A percentile compares a stretch with the other conserved stretches of the same genome.
phyloP scores from a whole-genome alignment of 352 stramenopile genomes.

The Phytophthora kernoviae region DNA sequence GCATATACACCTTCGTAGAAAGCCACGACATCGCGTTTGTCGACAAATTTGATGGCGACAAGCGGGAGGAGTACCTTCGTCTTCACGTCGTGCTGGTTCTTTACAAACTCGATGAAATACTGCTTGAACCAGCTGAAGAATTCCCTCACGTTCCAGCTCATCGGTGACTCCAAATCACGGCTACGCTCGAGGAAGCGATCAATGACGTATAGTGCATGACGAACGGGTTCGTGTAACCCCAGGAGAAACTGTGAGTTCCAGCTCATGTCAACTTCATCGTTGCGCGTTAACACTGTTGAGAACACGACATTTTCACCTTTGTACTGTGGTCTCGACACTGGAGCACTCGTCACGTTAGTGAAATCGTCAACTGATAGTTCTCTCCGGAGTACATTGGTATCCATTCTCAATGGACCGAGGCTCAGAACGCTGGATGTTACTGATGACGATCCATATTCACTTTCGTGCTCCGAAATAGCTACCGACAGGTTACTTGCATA shows the following conservation, averaged over 20 bases:
- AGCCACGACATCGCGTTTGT: constrained; percentile 66
- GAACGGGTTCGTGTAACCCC: constrained; percentile 77
- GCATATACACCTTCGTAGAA: constrained; percentile 72
- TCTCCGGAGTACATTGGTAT: constrained; percentile 33
- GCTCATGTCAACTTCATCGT: constrained; percentile 60
- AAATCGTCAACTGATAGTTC: constrained; percentile 52
- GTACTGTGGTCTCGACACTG: constrained; percentile 48
- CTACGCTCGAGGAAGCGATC: constrained; percentile 79
- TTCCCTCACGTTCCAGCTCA: constrained; percentile 63
- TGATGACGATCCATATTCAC: constrained; percentile 32
- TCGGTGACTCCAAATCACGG: constrained; percentile 39
- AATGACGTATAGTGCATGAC: constrained; percentile 83
- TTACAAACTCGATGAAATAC: constrained; percentile 82
- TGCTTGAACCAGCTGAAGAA: constrained; percentile 86
- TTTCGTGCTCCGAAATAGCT: constrained; percentile 49
- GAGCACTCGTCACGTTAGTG: constrained; percentile 38
- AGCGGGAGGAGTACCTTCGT: constrained; percentile 64
- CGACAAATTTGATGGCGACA: constrained; percentile 58
- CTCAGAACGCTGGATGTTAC: constrained; percentile 21
- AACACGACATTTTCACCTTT: constrained; percentile 63
- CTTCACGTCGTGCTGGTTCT: constrained; percentile 75
- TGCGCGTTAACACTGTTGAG: constrained; percentile 59
- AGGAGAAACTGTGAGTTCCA: constrained; percentile 82
- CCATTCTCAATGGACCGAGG: constrained; percentile 35
- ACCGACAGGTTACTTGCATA: constrained; percentile 33